Base-by-base conservation (phyloP, 2,329 filamentous ascomycete genomes). In the Diaporthe sp. region DNA sequence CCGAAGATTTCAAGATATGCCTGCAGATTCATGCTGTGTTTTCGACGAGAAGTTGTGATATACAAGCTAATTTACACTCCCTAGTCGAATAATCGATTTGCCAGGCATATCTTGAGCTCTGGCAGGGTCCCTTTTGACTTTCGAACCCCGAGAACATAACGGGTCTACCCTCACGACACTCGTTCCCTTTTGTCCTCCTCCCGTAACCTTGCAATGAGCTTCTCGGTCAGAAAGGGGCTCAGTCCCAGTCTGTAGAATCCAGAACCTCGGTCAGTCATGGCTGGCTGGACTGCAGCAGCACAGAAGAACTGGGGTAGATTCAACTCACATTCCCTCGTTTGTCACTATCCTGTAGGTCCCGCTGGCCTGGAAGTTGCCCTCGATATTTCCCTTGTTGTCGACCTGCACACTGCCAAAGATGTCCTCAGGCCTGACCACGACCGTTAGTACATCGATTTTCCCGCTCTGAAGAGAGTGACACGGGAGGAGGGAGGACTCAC, bases 391-490 rank as follows among this genome's bases (percentile, higher is more conserved):
- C 9, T 83, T 77, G 2, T 85, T 86, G 79, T 92, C 86, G 7
- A 93, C 92, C 80, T 93, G 89, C 54, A 93, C 86, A 77, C 91
- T 93, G 50, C 92, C 92, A 71, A 94, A 84, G 50, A 94, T 94
- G 79, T 94, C 92, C 78, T 93, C 92, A 1, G 92, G 91, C 86
- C 81, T 82, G 50, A 1, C 22, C 15, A 12, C 12, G 25, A 28
- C 7, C 38, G 55, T 45, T 28, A 73, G 52, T 19, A 28, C 12
- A 57, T 40, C 4, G 3, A 25, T 13, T n/a, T 19, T 13, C 13
- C 6, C 19, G 15, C 6, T 10, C 25, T 5, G 13, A 9, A 25
- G 10, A 17, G 42, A 38, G 28, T 5, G 30, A 38, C 22, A 67
- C 10, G 7, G 8, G n/a, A 2, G 8, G 22, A 15, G 17, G 22